Evolutionary conservation across 108 stramenopile species (phyloP), one percentile per base, ranked within the genome.

Genomic region (Cylindrotheca closterium): DNA sequence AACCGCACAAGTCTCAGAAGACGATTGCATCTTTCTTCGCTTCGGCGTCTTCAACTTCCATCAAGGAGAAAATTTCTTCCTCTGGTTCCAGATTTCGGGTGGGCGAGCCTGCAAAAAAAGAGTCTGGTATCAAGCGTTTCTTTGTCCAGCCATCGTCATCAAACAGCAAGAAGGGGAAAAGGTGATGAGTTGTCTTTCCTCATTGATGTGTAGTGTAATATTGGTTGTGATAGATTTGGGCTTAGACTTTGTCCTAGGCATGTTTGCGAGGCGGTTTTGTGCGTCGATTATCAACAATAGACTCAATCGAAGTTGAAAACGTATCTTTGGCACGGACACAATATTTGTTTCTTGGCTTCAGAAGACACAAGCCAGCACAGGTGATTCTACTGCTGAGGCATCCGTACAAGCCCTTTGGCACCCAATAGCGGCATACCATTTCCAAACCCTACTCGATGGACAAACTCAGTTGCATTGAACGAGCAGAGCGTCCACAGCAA

Each of bases 1-100:
- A 96, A 67, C 96, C 96, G 4, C 96, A 96, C 79, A 96, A 94
- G 51, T 66, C 67, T 50, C 93, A 94, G 60, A 49, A 64, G 26
- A 79, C 83, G 0, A 94, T 96, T 26, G 60, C 81, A 29, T 79
- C 89, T 4, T 96, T 93, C 62, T 85, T 96, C 65, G 60, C 59
- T 30, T 47, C 51, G 31, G 37, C 54, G 21, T 50, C 1, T 3
- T 2, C 21, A 31, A n/a, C n/a, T n/a, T 47, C n/a, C 46, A n/a
- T 47, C 46, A 18, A 47, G n/a, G n/a, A 15, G 28, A 19, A 12
- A 51, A 19, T 19, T 12, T 34, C 37, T 42, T 42, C 37, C 15
- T 42, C 37, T 15, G 15, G 15, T 30, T 27, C 55, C 4, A 55
- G 28, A 15, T 27, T 28, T 27, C 32, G 25, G 2, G 5, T 10